A percentile compares a stretch with the other conserved stretches of the same genome.
Evolutionary conservation across 2,329 filamentous ascomycete species (phyloP).

Genomic region (Trichophyton benhamiae): DNA sequence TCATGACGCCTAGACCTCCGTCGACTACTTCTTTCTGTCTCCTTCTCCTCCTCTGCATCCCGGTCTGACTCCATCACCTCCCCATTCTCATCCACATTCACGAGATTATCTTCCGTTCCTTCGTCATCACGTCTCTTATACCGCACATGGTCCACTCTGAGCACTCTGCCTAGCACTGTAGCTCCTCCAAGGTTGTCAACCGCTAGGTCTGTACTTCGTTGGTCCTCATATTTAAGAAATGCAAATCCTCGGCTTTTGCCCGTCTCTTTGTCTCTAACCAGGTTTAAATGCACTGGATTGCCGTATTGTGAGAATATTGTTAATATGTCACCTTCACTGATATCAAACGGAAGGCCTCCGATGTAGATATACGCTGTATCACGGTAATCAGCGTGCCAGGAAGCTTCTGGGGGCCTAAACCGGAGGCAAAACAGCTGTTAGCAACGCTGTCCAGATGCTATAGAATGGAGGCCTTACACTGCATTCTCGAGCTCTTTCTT

Average conservation of each 20-base stretch:
- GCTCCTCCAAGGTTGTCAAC: slow-evolving; percentile 92
- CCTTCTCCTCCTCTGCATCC: slow-evolving; percentile 23
- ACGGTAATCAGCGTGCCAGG: slow-evolving; percentile 95
- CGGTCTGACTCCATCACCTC: slow-evolving; percentile 19
- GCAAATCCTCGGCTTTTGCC: slow-evolving; percentile 91
- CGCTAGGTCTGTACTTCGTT: slow-evolving; percentile 86
- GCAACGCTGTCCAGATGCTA: neutral
- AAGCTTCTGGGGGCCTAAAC: slow-evolving; percentile 63
- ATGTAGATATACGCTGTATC: slow-evolving; percentile 97
- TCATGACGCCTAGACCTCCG: slow-evolving; percentile 15
- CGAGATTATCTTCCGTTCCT: slow-evolving; percentile 39
- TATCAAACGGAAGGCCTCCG: slow-evolving; percentile 79
- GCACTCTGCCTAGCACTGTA: slow-evolving; percentile 62
- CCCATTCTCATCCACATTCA: slow-evolving; percentile 29
- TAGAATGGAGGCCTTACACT: slow-evolving; percentile 43
- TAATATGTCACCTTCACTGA: slow-evolving; percentile 90
- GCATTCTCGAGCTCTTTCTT: slow-evolving; percentile 86
- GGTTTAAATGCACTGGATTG: slow-evolving; percentile 84
- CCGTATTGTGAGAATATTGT: slow-evolving; percentile 96
- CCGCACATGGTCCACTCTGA: slow-evolving; percentile 83
- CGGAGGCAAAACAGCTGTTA: neutral
- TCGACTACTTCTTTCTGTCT: slow-evolving; percentile 18
- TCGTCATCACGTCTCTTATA: slow-evolving; percentile 78
- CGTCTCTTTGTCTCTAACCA: slow-evolving; percentile 88
- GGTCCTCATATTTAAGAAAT: slow-evolving; percentile 97